phyloP scores from a whole-genome alignment of 495 filamentous ascomycete genomes.

The Annulohypoxylon moriforme region DNA sequence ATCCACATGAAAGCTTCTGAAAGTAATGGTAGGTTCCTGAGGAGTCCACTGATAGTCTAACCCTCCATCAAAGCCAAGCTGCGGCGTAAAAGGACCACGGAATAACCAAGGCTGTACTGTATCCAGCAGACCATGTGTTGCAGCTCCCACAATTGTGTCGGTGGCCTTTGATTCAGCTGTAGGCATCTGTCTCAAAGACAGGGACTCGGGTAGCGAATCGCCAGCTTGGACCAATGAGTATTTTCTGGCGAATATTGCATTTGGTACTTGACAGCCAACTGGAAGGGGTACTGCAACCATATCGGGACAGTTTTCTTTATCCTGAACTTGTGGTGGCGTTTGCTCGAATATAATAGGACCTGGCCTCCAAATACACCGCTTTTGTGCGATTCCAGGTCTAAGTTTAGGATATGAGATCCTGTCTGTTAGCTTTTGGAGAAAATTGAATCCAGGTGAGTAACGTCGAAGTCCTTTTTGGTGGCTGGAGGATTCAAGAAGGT shows the following conservation, averaged over 20 bases:
- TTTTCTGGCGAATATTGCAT: conserved; percentile 50
- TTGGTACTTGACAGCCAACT: conserved; percentile 41
- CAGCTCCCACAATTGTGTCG: conserved; percentile 56
- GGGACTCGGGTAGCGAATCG: conserved; percentile 35
- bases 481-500: conserved; percentile 16
- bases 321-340: conserved; percentile 21
- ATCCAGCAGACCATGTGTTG: conserved; percentile 47
- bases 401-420: conserved; percentile 25
- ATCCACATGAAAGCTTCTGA: conserved; percentile 34
- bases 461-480: conserved; percentile 32
- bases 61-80: conserved; percentile 50
- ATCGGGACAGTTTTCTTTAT: conserved; percentile 29
- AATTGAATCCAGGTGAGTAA: conserved; percentile 26
- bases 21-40: conserved; percentile 18
- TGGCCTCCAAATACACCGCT: conserved; percentile 42
- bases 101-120: conserved; percentile 43
- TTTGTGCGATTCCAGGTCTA: conserved; percentile 27
- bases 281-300: conserved; percentile 33
- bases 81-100: conserved; percentile 49
- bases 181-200: conserved; percentile 45
- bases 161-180: conserved; percentile 51
- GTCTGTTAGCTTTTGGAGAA: conserved; percentile 32
- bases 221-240: conserved; percentile 47
- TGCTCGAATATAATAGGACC: conserved; percentile 32
- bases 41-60: conserved; percentile 50